Evolutionary conservation across 2,329 filamentous ascomycete species (phyloP).

Genomic region (Talaromyces verruculosus): DNA sequence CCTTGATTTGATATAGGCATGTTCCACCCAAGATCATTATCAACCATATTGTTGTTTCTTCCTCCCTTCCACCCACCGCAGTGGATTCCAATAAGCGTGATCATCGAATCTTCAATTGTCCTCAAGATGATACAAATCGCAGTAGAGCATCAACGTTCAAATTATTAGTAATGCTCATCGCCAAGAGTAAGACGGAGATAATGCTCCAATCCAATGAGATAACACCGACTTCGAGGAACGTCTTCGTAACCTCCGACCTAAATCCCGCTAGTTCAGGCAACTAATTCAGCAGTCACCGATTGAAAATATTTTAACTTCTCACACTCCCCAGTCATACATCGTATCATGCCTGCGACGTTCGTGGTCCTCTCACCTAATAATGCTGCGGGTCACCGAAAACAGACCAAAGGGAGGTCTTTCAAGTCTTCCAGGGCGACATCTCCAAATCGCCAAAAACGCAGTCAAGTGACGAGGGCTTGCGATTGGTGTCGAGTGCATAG

Average conservation of each 20-base stretch:
- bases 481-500: slow-evolving; percentile 17
- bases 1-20: background rate
- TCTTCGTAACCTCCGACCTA: background rate
- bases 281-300: background rate
- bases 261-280: background rate
- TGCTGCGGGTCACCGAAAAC: background rate
- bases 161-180: background rate
- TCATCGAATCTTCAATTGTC: background rate
- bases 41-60: background rate
- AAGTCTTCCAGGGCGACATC: background rate
- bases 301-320: background rate
- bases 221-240: background rate
- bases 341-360: background rate
- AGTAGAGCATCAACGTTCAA: background rate
- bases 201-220: background rate
- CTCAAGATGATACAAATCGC: background rate
- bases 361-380: background rate
- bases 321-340: background rate
- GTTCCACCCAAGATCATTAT: background rate
- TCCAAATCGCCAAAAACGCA: slow-evolving; percentile 4
- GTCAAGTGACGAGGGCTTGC: slow-evolving; percentile 12
- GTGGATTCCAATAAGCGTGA: background rate
- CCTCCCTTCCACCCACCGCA: background rate
- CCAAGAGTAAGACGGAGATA: background rate
- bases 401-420: background rate